Percentiles rank a stretch among this genome's conserved stretches.
Evolutionary conservation across 2,329 filamentous ascomycete species (phyloP).

Genomic region (Ascochyta fabae): DNA sequence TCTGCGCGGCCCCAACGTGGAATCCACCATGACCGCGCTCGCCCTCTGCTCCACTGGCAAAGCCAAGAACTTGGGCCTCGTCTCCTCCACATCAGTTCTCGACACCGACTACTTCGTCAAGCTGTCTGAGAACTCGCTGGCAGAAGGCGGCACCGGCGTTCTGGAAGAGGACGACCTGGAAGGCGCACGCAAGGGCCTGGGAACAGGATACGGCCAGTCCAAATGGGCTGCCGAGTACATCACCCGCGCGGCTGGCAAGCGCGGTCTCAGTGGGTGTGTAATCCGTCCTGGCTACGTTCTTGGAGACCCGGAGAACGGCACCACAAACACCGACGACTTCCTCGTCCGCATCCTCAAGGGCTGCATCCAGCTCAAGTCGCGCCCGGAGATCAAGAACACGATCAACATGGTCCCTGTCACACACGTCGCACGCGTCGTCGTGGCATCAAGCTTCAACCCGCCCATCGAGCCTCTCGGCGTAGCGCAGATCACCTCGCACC

Average conservation of each 20-base stretch:
- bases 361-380: constrained; percentile 76
- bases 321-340: constrained; percentile 86
- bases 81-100: constrained; percentile 81
- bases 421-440: constrained; percentile 81
- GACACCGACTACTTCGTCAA: constrained; percentile 83
- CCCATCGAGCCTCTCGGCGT: constrained; percentile 64
- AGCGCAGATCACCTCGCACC: constrained; percentile 80
- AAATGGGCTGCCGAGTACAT: constrained; percentile 84
- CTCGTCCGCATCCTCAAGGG: constrained; percentile 85
- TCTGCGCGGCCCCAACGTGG: constrained; percentile 76
- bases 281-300: constrained; percentile 86
- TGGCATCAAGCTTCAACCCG: constrained; percentile 73
- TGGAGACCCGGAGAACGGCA: constrained; percentile 73
- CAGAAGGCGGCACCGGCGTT: constrained; percentile 68
- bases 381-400: constrained; percentile 82
- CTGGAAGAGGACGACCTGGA: constrained; percentile 78
- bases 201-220: constrained; percentile 87
- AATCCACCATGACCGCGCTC: constrained; percentile 79
- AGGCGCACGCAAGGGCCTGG: constrained; percentile 77
- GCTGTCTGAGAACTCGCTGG: constrained; percentile 68
- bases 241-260: constrained; percentile 76
- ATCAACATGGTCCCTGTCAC: constrained; percentile 89
- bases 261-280: constrained; percentile 77
- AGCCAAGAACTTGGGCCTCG: constrained; percentile 80
- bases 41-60: constrained; percentile 77